Percentiles rank a stretch among this genome's conserved stretches.
Conservation (phyloP, 2,329 filamentous ascomycete genomes). For the Colletotrichum tamarilloi region DNA sequence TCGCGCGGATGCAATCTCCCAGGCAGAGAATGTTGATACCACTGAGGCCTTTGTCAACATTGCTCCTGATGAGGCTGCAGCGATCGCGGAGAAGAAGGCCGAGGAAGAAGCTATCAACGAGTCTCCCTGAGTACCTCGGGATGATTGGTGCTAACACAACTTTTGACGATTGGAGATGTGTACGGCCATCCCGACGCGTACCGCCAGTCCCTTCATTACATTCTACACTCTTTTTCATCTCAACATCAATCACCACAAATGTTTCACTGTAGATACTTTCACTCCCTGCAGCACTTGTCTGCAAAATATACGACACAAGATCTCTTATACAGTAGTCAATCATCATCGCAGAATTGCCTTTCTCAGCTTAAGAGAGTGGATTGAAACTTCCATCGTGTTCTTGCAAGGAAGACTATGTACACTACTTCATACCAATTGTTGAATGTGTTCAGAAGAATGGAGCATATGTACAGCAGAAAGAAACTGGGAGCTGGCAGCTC, state of each 20-base stretch:
- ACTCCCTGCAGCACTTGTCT: too few species aligned
- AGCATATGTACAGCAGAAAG: neutral
- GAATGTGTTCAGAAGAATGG: neutral
- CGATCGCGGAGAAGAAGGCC: neutral
- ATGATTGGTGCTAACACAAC: neutral
- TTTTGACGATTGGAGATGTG: neutral
- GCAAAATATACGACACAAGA: too few species aligned
- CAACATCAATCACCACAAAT: too few species aligned
- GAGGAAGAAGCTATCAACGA: neutral
- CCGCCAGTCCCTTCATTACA: too few species aligned
- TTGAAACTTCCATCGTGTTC: neutral
- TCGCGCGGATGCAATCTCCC: slow-evolving; percentile 31
- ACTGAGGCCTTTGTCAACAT: slow-evolving; percentile 15
- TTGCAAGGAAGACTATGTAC: neutral
- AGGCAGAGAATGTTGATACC: slow-evolving; percentile 32
- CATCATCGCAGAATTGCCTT: too few species aligned
- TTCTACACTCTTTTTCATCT: neutral
- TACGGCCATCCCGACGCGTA: too few species aligned
- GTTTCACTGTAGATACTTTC: too few species aligned
- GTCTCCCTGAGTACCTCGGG: neutral
- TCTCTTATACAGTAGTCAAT: too few species aligned
- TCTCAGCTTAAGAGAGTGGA: too few species aligned
- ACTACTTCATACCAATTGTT: neutral
- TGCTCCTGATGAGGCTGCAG: neutral
- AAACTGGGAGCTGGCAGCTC: neutral